Evolutionary conservation across 805 yeast species (phyloP).

Genomic region (Nakazawaea holstii): DNA sequence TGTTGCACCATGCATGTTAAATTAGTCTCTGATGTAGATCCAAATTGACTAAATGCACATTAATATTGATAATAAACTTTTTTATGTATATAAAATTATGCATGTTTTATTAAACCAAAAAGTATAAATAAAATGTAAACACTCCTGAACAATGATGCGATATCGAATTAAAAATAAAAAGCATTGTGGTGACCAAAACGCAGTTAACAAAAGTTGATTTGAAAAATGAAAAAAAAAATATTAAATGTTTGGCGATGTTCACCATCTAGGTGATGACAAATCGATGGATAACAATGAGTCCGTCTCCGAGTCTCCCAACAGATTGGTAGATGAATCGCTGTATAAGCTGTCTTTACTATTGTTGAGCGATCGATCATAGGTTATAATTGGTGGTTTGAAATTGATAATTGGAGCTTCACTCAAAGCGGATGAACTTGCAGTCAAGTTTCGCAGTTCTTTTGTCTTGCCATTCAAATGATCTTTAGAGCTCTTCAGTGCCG

Average conservation of each 20-base stretch:
- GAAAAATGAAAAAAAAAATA: neutral
- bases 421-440: constrained; percentile 3
- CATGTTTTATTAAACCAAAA: no score
- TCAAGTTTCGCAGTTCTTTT: constrained; percentile 1
- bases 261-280: constrained; percentile 2
- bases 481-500: neutral
- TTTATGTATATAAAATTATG: no score
- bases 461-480: neutral
- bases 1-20: no score
- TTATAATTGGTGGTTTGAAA: neutral
- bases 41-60: no score
- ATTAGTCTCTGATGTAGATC: no score
- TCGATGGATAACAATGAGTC: constrained; percentile 7
- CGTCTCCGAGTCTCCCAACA: constrained; percentile 1
- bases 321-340: neutral
- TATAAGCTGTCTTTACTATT: constrained; percentile 1
- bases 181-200: neutral
- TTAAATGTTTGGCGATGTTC: neutral
- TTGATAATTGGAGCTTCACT: neutral
- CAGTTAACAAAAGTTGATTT: neutral
- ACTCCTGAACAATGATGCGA: no score
- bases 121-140: no score
- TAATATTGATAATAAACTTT: no score
- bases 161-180: no score
- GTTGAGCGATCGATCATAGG: neutral